These are phyloP conservation scores for Colletotrichum sansevieriae DNA, from an alignment of 2,329 filamentous ascomycete genomes.

Conservation along the genomic window DNA sequence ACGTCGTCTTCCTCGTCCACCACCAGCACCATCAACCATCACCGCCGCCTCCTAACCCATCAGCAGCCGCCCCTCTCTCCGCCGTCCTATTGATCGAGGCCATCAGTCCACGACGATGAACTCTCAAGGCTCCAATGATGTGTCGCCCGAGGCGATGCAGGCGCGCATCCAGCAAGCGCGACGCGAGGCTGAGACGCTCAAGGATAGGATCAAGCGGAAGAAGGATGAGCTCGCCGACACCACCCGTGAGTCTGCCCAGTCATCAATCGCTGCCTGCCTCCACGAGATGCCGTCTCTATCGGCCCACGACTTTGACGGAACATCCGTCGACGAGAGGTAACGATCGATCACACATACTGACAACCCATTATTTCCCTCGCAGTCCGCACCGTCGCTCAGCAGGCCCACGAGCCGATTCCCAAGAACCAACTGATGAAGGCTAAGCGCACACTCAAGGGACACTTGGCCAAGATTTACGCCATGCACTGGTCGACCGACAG, in stretches of 20 bases:
- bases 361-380: conserved; percentile 41
- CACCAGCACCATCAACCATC: conserved; percentile 19
- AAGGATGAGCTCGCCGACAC: conserved; percentile 99
- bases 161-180: conserved; percentile 91
- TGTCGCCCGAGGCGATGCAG: conserved; percentile 86
- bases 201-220: conserved; percentile 99
- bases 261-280: conserved; percentile 22
- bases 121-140: conserved; percentile 70
- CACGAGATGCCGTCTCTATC: conserved; percentile 30
- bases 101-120: conserved; percentile 61
- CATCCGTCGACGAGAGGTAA: conserved; percentile 11
- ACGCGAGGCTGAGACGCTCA: conserved; percentile 96
- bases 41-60: conserved; percentile 11
- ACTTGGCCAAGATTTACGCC: conserved; percentile 98
- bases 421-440: conserved; percentile 96
- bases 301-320: conserved; percentile 1
- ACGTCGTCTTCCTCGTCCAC: conserved; percentile 37
- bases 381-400: conserved; percentile 94
- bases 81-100: conserved; percentile 34
- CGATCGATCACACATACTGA: conserved; percentile 43
- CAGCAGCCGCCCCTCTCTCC: conserved; percentile 36
- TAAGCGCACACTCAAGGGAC: conserved; percentile 95
- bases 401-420: conserved; percentile 91
- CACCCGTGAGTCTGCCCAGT: conserved; percentile 78
- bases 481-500: conserved; percentile 99